Evolutionary conservation across 768 basidiomycete species (phyloP).

Genomic region (Leucocoprinus leucothites): DNA sequence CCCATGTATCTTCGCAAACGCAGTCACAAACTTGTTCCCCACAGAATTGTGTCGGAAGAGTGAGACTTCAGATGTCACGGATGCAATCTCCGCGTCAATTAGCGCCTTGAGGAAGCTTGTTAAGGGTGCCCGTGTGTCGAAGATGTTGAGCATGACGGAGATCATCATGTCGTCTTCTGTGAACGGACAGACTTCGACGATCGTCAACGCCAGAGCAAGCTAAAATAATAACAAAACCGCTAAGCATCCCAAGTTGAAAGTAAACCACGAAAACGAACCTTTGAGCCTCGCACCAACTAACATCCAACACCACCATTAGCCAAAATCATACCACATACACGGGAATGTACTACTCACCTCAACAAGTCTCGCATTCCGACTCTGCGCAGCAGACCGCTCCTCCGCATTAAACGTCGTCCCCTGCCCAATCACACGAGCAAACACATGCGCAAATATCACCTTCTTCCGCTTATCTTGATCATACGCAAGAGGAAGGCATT

Average conservation of each 20-base stretch:
- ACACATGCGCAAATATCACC: constrained; percentile 80
- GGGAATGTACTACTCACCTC: constrained; percentile 43
- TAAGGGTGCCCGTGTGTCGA: constrained; percentile 72
- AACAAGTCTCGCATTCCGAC: constrained; percentile 49
- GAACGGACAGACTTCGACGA: constrained; percentile 83
- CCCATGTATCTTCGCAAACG: constrained; percentile 86
- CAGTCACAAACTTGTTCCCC: constrained; percentile 81
- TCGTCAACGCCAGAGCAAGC: constrained; percentile 80
- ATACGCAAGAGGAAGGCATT: constrained; percentile 78
- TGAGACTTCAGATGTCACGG: constrained; percentile 79
- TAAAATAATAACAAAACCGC: constrained; percentile 20
- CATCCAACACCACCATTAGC: neutral
- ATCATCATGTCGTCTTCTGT: constrained; percentile 82
- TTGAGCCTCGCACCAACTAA: constrained; percentile 71
- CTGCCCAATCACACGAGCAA: constrained; percentile 75
- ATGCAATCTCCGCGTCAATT: constrained; percentile 81
- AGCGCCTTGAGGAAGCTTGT: constrained; percentile 76
- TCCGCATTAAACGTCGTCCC: constrained; percentile 75
- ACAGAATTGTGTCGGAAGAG: constrained; percentile 88
- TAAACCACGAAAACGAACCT: too few relatives aligned
- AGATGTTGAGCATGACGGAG: constrained; percentile 80
- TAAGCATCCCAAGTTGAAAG: too few relatives aligned
- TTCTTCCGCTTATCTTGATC: constrained; percentile 67
- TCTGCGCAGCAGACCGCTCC: constrained; percentile 44
- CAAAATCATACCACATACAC: neutral